Conservation (phyloP, 148 eudicot genomes). For the Camellia granthamiana region DNA sequence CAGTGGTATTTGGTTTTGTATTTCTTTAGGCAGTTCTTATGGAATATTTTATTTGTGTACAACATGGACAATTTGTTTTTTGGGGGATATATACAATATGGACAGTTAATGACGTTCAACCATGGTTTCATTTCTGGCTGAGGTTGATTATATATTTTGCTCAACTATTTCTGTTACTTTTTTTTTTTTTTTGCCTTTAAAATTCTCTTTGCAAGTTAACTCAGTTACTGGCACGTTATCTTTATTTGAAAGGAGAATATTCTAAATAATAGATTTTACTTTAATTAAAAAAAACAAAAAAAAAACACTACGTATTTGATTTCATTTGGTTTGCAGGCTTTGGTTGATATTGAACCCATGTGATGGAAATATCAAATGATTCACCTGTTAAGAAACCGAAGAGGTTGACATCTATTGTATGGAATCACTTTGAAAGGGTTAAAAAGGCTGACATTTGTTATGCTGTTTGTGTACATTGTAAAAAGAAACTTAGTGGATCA, state of each 20-base stretch:
- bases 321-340: constrained; percentile 31
- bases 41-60: neutral
- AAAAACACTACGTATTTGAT: neutral
- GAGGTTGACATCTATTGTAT: constrained; percentile 89
- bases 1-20: neutral
- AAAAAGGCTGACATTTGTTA: constrained; percentile 82
- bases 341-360: constrained; percentile 30
- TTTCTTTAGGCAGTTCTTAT: neutral
- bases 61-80: too few relatives aligned
- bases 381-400: constrained; percentile 82
- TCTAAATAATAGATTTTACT: too few relatives aligned
- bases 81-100: neutral
- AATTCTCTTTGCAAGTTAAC: neutral
- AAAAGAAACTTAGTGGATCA: constrained; percentile 92
- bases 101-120: neutral
- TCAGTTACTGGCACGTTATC: neutral
- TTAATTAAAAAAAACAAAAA: too few relatives aligned
- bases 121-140: neutral
- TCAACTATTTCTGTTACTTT: neutral
- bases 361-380: constrained; percentile 70
- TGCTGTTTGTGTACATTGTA: constrained; percentile 91
- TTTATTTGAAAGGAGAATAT: neutral
- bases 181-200: neutral
- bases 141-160: neutral
- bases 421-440: constrained; percentile 97